phyloP scores from a whole-genome alignment of 768 basidiomycete genomes.

The Tubosaeta brunneosetosa region DNA sequence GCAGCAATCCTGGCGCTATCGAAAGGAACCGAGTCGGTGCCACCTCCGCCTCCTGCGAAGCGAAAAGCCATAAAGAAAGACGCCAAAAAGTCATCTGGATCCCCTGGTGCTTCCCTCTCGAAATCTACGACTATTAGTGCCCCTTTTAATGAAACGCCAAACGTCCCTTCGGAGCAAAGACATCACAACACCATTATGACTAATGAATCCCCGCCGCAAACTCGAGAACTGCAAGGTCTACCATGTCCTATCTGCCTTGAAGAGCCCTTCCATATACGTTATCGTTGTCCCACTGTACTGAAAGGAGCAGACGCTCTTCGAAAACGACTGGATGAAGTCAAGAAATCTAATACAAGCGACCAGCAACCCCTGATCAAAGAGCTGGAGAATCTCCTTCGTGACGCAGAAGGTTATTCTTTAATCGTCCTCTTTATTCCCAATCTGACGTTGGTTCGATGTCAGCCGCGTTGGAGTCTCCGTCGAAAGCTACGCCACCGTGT shows the following conservation, averaged over 20 bases:
- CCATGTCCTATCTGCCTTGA: conserved; percentile 45
- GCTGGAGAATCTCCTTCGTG: conserved; percentile 33
- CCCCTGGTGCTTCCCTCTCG: neutral
- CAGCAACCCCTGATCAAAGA: conserved; percentile 36
- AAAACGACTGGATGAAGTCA: conserved; percentile 43
- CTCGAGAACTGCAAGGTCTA: conserved; percentile 3
- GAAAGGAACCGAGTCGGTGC: conserved; percentile 1
- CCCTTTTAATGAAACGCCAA: neutral
- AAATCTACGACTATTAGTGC: neutral
- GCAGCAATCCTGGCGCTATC: conserved; percentile 16
- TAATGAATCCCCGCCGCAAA: neutral
- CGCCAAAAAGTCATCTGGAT: conserved; percentile 2
- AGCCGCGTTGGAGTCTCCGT: neutral
- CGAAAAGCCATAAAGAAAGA: conserved; percentile 7
- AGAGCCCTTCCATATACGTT: conserved; percentile 43
- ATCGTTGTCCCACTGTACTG: conserved; percentile 44
- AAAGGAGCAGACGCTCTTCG: conserved; percentile 41
- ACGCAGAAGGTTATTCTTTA: conserved; percentile 24
- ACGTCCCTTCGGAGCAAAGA: neutral
- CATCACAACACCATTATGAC: neutral
- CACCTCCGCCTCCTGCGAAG: conserved; percentile 7
- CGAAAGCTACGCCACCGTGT: neutral
- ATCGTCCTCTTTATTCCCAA: neutral
- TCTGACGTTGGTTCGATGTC: conserved; percentile 11
- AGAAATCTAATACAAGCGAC: conserved; percentile 20